phyloP scores from a whole-genome alignment of 73 alveolate genomes.

The Symbiodinium natans region DNA sequence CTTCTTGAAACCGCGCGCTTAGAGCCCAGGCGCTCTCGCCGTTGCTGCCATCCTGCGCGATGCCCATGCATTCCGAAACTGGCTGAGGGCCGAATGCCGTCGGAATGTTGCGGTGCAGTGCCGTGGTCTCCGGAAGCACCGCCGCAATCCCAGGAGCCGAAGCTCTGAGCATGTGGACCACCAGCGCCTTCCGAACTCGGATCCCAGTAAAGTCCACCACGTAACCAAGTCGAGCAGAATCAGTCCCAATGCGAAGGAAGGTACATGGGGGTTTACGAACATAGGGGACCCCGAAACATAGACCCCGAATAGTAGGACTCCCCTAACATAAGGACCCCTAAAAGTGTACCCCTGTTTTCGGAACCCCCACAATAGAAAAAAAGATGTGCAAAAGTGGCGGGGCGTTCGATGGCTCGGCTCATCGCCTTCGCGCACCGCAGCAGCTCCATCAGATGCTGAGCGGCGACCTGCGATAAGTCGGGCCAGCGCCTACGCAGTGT shows the following conservation, averaged over 20 bases:
- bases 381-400: background rate
- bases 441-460: conserved; percentile 31
- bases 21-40: conserved; percentile 84
- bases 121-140: background rate
- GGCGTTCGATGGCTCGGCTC: background rate
- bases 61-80: background rate
- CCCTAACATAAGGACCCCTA: no score
- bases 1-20: conserved; percentile 87
- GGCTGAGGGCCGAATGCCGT: background rate
- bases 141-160: background rate
- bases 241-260: no score
- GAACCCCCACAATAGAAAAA: no score
- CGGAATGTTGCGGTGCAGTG: background rate
- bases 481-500: background rate
- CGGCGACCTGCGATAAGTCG: background rate
- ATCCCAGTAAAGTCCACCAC: no score
- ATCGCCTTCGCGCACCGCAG: conserved; percentile 61
- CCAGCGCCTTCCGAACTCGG: background rate
- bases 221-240: no score
- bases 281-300: no score
- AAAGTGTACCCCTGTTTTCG: no score
- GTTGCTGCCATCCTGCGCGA: conserved; percentile 27
- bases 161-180: background rate
- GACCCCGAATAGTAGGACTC: no score
- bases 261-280: no score